Evolutionary conservation across 345 rosid species (phyloP).

Genomic region (Salix suchowensis): DNA sequence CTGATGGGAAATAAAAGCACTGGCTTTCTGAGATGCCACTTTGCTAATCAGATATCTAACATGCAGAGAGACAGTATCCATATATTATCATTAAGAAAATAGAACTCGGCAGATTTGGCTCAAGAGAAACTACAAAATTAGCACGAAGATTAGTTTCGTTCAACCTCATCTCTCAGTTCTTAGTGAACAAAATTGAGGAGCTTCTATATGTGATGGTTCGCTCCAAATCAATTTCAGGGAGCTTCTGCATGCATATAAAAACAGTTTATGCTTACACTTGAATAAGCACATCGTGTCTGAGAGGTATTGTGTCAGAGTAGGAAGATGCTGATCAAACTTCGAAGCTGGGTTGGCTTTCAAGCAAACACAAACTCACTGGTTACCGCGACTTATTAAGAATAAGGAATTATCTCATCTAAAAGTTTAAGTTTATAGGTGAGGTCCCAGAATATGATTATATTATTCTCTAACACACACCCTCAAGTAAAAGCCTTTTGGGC

Average conservation of each 20-base stretch:
- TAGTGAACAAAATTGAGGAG: neutral
- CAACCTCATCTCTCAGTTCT: neutral
- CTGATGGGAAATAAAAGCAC: neutral
- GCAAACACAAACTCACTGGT: neutral
- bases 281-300: neutral
- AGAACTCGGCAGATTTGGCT: neutral
- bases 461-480: too few relatives aligned
- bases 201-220: neutral
- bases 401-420: too few relatives aligned
- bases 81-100: neutral
- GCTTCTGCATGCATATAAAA: neutral
- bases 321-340: neutral
- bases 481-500: too few relatives aligned
- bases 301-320: neutral
- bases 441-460: too few relatives aligned
- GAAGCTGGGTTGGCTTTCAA: neutral
- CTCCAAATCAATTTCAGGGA: neutral
- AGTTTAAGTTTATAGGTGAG: too few relatives aligned
- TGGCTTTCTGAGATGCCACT: neutral
- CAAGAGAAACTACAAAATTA: neutral
- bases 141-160: neutral
- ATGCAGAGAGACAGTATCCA: neutral
- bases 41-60: neutral
- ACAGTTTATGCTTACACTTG: neutral
- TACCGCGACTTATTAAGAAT: neutral